Conservation (phyloP, 495 filamentous ascomycete species). For the Thermothielavioides terrestris region DNA sequence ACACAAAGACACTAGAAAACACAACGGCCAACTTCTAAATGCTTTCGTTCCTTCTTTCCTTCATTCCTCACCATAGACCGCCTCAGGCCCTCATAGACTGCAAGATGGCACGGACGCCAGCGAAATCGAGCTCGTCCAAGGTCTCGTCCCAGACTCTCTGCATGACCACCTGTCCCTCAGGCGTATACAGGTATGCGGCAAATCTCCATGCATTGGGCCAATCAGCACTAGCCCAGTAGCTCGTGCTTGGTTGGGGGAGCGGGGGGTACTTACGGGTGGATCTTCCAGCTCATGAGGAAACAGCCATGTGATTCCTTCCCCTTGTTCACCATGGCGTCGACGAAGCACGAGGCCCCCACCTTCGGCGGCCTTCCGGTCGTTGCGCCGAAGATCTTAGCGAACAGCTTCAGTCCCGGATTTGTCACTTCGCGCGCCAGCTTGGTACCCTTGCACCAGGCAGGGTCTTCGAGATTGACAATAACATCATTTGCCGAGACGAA, state of each 20-base stretch:
- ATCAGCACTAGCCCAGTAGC: not conserved
- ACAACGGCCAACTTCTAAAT: too few species aligned
- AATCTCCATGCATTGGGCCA: constrained; percentile 15
- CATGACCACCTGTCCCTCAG: constrained; percentile 29
- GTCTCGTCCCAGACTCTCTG: constrained; percentile 39
- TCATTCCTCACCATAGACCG: too few species aligned
- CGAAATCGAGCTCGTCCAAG: constrained; percentile 34
- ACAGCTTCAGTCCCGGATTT: constrained; percentile 6
- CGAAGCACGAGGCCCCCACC: constrained; percentile 29
- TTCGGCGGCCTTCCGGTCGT: constrained; percentile 22
- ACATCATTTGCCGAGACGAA: constrained; percentile 37
- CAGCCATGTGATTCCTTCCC: constrained; percentile 39
- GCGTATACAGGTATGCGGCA: constrained; percentile 23
- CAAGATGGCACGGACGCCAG: constrained; percentile 28
- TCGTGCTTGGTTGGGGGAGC: not conserved
- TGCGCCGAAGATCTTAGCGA: constrained; percentile 16
- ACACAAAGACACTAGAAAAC: too few species aligned
- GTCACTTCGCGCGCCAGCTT: constrained; percentile 26
- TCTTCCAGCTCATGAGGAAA: constrained; percentile 35
- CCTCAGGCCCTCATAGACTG: constrained; percentile 5
- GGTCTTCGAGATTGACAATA: constrained; percentile 41
- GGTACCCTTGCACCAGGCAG: constrained; percentile 38
- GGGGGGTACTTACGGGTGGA: constrained; percentile 30
- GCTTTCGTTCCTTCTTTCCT: too few species aligned
- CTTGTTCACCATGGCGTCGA: constrained; percentile 35